Conservation (phyloP, 192 early-diverging fungal genomes). For the Coemansia sp. region DNA sequence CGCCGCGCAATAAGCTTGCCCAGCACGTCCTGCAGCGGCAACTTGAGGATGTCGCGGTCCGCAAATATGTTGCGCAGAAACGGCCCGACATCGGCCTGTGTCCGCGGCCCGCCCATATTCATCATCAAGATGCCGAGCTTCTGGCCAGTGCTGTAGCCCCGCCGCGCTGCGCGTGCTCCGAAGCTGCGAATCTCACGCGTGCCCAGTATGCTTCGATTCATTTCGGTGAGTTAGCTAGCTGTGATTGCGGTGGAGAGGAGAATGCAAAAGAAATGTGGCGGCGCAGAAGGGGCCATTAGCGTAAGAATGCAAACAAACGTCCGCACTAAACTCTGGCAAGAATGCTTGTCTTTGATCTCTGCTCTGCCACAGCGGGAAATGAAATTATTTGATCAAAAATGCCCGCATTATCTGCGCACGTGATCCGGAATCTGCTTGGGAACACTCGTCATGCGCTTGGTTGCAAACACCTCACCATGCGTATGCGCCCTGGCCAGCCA, state of each 20-base stretch:
- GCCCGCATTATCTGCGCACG: background rate
- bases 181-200: background rate
- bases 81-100: constrained; percentile 68
- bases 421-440: background rate
- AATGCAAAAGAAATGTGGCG: background rate
- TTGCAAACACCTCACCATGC: background rate
- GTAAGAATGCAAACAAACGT: background rate
- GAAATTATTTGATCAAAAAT: background rate
- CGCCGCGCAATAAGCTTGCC: constrained; percentile 78
- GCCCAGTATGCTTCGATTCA: background rate
- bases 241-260: background rate
- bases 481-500: background rate
- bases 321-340: background rate
- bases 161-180: background rate
- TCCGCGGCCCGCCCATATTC: constrained; percentile 92
- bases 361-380: background rate
- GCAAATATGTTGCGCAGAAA: constrained; percentile 85
- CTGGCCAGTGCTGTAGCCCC: constrained; percentile 13
- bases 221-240: background rate
- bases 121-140: constrained; percentile 82
- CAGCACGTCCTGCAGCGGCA: constrained; percentile 74
- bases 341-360: no score
- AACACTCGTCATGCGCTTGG: background rate
- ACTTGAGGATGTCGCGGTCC: constrained; percentile 89
- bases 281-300: background rate